Percentiles rank a stretch among this genome's conserved stretches.
These are phyloP conservation scores for Moesziomyces antarcticus DNA, from an alignment of 1,284 basidiomycete species.

Conservation along the genomic window DNA sequence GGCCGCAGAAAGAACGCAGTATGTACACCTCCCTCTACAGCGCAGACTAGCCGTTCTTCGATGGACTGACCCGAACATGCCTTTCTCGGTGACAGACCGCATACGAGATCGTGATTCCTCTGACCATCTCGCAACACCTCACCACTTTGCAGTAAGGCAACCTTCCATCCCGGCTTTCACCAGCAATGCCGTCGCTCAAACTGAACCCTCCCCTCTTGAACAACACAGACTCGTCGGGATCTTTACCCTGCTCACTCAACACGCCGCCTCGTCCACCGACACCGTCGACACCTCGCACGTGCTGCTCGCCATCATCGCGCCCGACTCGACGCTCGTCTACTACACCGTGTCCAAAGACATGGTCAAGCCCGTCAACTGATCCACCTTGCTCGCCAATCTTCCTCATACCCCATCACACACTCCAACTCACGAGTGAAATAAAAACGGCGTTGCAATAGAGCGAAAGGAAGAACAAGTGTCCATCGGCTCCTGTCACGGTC, in stretches of 20 bases:
- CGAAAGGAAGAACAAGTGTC: background rate
- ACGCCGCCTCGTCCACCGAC: conserved; percentile 17
- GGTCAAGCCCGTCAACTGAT: conserved; percentile 64
- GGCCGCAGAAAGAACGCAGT: conserved; percentile 41
- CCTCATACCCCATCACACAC: background rate
- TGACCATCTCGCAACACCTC: conserved; percentile 38
- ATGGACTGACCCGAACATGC: conserved; percentile 3
- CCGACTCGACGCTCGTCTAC: conserved; percentile 64
- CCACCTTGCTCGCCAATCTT: background rate
- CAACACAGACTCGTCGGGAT: conserved; percentile 26
- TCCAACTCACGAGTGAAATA: background rate
- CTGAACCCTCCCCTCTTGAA: background rate
- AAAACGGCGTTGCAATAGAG: background rate
- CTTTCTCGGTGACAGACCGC: conserved; percentile 10
- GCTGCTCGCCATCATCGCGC: conserved; percentile 60
- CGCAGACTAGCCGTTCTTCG: background rate
- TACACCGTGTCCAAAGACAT: conserved; percentile 61
- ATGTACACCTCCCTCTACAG: background rate
- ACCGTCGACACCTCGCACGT: conserved; percentile 39
- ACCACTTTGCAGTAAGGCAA: conserved; percentile 22
- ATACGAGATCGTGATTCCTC: conserved; percentile 35
- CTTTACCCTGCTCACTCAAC: conserved; percentile 28
- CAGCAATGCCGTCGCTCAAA: background rate
- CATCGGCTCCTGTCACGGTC: background rate
- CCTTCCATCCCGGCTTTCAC: background rate